Evolutionary conservation across 2,329 filamentous ascomycete genomes (phyloP).

Genomic region (Neopestalotiopsis rosae): DNA sequence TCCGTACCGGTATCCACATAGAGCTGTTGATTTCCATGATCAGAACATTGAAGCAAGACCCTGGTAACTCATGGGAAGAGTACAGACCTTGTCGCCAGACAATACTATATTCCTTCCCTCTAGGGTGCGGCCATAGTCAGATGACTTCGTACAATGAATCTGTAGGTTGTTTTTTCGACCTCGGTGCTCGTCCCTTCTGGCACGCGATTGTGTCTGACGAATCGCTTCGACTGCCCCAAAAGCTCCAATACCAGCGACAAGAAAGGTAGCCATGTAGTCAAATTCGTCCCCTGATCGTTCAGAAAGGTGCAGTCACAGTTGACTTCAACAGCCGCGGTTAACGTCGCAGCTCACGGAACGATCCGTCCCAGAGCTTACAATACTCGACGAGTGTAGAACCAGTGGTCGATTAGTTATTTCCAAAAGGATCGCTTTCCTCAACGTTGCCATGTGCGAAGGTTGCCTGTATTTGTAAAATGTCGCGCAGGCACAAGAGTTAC

Average conservation of each 20-base stretch:
- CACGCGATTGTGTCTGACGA: slow-evolving; percentile 49
- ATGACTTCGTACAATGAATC: slow-evolving; percentile 52
- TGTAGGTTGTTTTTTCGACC: slow-evolving; percentile 53
- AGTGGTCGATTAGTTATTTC: neutral
- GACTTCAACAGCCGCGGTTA: neutral
- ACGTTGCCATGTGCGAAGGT: neutral
- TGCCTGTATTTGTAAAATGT: neutral
- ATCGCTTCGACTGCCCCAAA: slow-evolving; percentile 55
- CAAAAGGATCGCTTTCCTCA: no score
- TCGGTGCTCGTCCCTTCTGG: slow-evolving; percentile 51
- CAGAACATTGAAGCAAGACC: neutral
- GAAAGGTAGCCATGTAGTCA: slow-evolving; percentile 36
- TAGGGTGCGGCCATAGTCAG: slow-evolving; percentile 45
- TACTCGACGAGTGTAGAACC: neutral
- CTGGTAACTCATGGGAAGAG: no score
- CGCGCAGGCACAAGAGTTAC: neutral
- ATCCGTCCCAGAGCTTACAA: neutral
- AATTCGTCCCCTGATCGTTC: neutral
- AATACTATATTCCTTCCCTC: slow-evolving; percentile 52
- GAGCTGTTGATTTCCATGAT: slow-evolving; percentile 34
- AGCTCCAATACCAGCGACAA: slow-evolving; percentile 47
- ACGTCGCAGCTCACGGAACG: neutral
- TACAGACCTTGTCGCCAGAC: slow-evolving; percentile 45
- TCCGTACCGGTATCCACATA: slow-evolving; percentile 52
- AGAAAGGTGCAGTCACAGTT: neutral